Base-by-base conservation (phyloP, 495 filamentous ascomycete species). In the Amorphotheca resinae region DNA sequence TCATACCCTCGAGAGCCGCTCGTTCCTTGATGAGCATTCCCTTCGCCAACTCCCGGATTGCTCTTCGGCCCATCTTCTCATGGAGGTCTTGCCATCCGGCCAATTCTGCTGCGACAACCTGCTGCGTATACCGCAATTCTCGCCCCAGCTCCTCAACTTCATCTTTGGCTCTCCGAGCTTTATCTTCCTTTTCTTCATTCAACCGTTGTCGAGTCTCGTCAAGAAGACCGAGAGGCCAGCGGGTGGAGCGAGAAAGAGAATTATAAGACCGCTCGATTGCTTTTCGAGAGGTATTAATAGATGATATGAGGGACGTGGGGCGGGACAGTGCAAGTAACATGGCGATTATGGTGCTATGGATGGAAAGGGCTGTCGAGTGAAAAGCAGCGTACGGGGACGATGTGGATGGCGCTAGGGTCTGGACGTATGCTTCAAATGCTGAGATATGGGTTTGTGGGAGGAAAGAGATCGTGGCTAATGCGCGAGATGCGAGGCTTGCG, bases 31-130 rank as follows among this genome's bases (percentile, higher is more conserved):
- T 72, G 25, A 96, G 61, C 68, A 84, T 84, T 41, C 77, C 76
- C 60, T 68, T 76, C 26, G 82, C 89, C 52, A 93, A 75, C 12
- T 82, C 72, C 46, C 69, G 73, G 28, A 95, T 76, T 2, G 82
- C 82, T 48, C 73, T 76, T 21, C 76, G 65, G 2, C 82, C 87
- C 61, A 86, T 72, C 50, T 74, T 76, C 50, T 80, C 86, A 39
- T 87, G 77, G 67, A 84, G 76, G 11, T 91, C 86, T 53, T 93
- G 84, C 82, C 89, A 96, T 1, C 85, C 88, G 1, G 91, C 89
- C 45, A 99, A 57, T 59, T 99, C 93, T 6, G 76, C 69, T 9
- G 93, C 89, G 4, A 95, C 88, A 8, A 88, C 84, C 59, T 88
- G 83, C 62, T 95, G 88, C 38, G 87, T 95, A 57, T 93, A 95